These are phyloP conservation scores for Salix viminalis DNA, from an alignment of 345 rosid species.

Conservation along the genomic window DNA sequence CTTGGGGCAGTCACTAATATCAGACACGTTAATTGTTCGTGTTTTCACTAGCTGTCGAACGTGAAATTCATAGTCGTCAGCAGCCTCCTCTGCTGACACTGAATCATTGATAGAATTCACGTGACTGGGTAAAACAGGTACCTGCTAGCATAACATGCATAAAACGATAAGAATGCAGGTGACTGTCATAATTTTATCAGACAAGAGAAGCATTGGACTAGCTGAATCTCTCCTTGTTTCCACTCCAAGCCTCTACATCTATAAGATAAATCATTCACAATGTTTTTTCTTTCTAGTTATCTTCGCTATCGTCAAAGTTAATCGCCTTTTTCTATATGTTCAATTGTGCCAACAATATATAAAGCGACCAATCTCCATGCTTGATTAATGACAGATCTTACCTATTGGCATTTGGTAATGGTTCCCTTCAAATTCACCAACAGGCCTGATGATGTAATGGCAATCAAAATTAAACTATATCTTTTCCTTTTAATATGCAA, in stretches of 20 bases:
- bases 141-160: conserved; percentile 36
- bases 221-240: neutral
- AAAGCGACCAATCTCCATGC: neutral
- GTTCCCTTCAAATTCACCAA: neutral
- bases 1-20: conserved; percentile 75
- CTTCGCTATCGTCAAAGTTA: neutral
- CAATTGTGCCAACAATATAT: neutral
- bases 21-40: conserved; percentile 61
- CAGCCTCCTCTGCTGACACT: conserved; percentile 78
- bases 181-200: neutral
- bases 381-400: neutral
- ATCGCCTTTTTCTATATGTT: neutral
- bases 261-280: neutral
- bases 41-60: conserved; percentile 70
- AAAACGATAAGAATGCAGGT: conserved; percentile 3
- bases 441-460: neutral
- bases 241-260: neutral
- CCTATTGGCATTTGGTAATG: neutral
- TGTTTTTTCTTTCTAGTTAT: neutral
- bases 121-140: conserved; percentile 68
- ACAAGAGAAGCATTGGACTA: neutral
- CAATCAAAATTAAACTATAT: neutral
- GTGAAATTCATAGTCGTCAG: conserved; percentile 60
- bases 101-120: conserved; percentile 77
- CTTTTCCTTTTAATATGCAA: neutral